Percentiles rank a stretch among this genome's conserved stretches.
Evolutionary conservation across 2,329 filamentous ascomycete species (phyloP).

Genomic region (Aureobasidium sp.): DNA sequence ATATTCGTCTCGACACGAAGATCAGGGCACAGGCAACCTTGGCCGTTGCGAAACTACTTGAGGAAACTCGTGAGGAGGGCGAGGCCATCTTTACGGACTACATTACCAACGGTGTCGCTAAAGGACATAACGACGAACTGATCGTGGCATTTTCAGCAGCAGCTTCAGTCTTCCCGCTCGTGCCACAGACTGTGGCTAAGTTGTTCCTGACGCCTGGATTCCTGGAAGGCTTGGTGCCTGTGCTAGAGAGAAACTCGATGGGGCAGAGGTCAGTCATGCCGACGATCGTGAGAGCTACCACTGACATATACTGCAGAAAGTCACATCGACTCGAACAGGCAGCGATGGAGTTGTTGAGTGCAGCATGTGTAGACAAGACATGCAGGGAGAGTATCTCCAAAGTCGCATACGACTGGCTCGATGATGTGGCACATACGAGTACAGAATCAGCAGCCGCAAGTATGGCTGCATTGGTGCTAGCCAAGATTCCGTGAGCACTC

Average conservation of each 20-base stretch:
- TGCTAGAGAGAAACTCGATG: slow-evolving; percentile 57
- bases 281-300: background rate
- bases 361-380: slow-evolving; percentile 74
- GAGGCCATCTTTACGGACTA: slow-evolving; percentile 57
- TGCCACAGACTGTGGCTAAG: slow-evolving; percentile 63
- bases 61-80: slow-evolving; percentile 64
- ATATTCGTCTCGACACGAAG: slow-evolving; percentile 66
- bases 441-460: slow-evolving; percentile 48
- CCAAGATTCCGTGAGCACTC: slow-evolving; percentile 33
- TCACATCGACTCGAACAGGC: slow-evolving; percentile 79
- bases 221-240: slow-evolving; percentile 62
- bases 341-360: slow-evolving; percentile 81
- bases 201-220: slow-evolving; percentile 89
- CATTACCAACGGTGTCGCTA: slow-evolving; percentile 61
- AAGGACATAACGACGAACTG: slow-evolving; percentile 77
- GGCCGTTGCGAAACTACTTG: slow-evolving; percentile 74
- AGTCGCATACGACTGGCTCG: slow-evolving; percentile 79
- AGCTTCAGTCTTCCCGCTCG: slow-evolving; percentile 76
- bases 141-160: slow-evolving; percentile 92
- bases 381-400: slow-evolving; percentile 80
- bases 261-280: slow-evolving; percentile 22
- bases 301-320: slow-evolving; percentile 51
- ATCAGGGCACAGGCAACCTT: slow-evolving; percentile 76
- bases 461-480: slow-evolving; percentile 46
- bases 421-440: slow-evolving; percentile 70